These are phyloP conservation scores for Penicillium riverlandense DNA, from an alignment of 495 filamentous ascomycete genomes.

Conservation along the genomic window DNA sequence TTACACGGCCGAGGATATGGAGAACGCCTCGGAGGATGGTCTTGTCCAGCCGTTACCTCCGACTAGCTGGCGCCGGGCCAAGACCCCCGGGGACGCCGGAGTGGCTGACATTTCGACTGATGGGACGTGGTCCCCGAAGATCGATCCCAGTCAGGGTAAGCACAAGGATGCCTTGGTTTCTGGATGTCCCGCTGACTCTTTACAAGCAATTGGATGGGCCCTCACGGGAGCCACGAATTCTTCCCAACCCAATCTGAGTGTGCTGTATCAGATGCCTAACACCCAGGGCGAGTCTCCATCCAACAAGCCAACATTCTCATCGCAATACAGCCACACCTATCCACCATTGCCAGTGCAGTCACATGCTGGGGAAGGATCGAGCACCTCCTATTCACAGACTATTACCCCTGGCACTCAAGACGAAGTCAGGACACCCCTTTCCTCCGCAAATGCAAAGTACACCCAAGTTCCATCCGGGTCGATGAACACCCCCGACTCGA, in stretches of 20 bases:
- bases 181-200: constrained; percentile 12
- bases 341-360: constrained; percentile 15
- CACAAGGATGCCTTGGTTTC: constrained; percentile 11
- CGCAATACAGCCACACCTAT: constrained; percentile 31
- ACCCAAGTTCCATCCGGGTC: constrained; percentile 8
- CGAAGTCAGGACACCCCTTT: constrained; percentile 10
- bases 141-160: constrained; percentile 47
- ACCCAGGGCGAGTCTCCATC: constrained; percentile 12
- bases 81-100: constrained; percentile 18
- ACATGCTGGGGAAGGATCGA: constrained; percentile 11
- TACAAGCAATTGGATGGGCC: constrained; percentile 63
- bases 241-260: constrained; percentile 67
- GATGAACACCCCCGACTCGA: constrained; percentile 8
- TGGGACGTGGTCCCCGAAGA: constrained; percentile 33
- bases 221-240: constrained; percentile 77
- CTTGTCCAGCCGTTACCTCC: constrained; percentile 32
- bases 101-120: constrained; percentile 21
- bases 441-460: constrained; percentile 13
- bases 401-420: constrained; percentile 9
- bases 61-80: constrained; percentile 32
- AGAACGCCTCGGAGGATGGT: constrained; percentile 45
- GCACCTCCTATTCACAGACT: constrained; percentile 14
- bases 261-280: constrained; percentile 56
- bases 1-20: constrained; percentile 71
- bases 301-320: constrained; percentile 18